Conservation (phyloP, 805 yeast genomes). For the Ogataea siamensis region DNA sequence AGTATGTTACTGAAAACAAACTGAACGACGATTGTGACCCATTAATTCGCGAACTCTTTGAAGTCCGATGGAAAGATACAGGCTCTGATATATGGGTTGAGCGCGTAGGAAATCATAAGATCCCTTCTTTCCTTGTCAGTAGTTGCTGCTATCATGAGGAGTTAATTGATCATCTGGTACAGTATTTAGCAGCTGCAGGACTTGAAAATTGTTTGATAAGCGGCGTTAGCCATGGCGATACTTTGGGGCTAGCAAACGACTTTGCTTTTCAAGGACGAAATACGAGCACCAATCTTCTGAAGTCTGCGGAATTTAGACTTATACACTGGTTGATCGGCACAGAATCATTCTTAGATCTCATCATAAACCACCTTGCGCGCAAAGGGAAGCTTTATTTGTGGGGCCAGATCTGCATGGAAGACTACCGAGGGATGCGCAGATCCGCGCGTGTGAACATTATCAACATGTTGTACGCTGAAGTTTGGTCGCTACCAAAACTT, state of each 20-base stretch:
- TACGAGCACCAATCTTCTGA: slow-evolving; percentile 40
- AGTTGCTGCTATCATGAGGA: slow-evolving; percentile 28
- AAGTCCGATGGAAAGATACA: neutral
- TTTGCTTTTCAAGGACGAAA: slow-evolving; percentile 37
- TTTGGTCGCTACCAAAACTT: slow-evolving; percentile 10
- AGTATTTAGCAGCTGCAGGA: slow-evolving; percentile 30
- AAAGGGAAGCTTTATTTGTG: slow-evolving; percentile 18
- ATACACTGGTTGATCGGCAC: slow-evolving; percentile 42
- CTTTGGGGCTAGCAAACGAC: slow-evolving; percentile 25
- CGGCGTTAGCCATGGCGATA: slow-evolving; percentile 42
- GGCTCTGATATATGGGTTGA: neutral
- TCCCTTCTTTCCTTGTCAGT: neutral
- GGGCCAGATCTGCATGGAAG: slow-evolving; percentile 21
- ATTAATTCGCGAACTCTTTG: neutral
- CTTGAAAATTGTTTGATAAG: slow-evolving; percentile 38
- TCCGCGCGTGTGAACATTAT: slow-evolving; percentile 16
- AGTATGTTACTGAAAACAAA: slow-evolving; percentile 5
- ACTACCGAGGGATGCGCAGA: neutral
- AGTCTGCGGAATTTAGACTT: slow-evolving; percentile 43
- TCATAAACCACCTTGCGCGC: slow-evolving; percentile 37
- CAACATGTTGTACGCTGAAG: slow-evolving; percentile 30
- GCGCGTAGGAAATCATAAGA: neutral
- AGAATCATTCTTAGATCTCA: slow-evolving; percentile 37
- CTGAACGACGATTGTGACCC: neutral
- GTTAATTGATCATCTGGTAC: slow-evolving; percentile 42